These are phyloP conservation scores for Plantago rigida DNA, from an alignment of 305 asterid species.

Conservation along the genomic window DNA sequence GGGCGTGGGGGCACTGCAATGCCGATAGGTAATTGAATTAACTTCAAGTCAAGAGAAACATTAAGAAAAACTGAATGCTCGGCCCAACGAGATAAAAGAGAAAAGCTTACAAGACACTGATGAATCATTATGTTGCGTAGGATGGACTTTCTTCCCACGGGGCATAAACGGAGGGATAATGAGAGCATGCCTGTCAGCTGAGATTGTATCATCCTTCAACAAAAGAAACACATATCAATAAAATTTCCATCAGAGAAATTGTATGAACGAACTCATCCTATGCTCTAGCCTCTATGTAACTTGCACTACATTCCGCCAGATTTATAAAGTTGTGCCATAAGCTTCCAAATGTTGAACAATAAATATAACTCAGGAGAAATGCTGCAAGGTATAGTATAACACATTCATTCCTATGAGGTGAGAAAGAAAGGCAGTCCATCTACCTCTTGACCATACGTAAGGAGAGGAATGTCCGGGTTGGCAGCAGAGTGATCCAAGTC, in stretches of 20 bases:
- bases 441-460: constrained; percentile 76
- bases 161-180: constrained; percentile 54
- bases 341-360: too few species aligned
- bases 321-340: too few species aligned
- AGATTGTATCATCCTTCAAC: constrained; percentile 58
- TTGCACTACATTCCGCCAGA: too few species aligned
- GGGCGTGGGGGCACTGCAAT: constrained; percentile 62
- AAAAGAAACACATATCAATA: constrained; percentile 3
- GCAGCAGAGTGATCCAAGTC: constrained; percentile 40
- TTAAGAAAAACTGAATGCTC: constrained; percentile 1
- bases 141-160: constrained; percentile 58
- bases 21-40: not conserved
- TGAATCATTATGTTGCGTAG: constrained; percentile 43
- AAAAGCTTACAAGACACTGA: constrained; percentile 47
- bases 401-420: too few species aligned
- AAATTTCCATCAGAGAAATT: not conserved
- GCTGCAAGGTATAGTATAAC: too few species aligned
- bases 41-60: constrained; percentile 9
- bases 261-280: constrained; percentile 15
- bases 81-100: not conserved
- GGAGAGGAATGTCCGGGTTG: constrained; percentile 56
- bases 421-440: constrained; percentile 8
- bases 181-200: constrained; percentile 64
- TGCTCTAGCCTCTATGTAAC: too few species aligned
- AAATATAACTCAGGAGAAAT: too few species aligned